Conservation (phyloP, 345 rosid species). For the Salix purpurea region DNA sequence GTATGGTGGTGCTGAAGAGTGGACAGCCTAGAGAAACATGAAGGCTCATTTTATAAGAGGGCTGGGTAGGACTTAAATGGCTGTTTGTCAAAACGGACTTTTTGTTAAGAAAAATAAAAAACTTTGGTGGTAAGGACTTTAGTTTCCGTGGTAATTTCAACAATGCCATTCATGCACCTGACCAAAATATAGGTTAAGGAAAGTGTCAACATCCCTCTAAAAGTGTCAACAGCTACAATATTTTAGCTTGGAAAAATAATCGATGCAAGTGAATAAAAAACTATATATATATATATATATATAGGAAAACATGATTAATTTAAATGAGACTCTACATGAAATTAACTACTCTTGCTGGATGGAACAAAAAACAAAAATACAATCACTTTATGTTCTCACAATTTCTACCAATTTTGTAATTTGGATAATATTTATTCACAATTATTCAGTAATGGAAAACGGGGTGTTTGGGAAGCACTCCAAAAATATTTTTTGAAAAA, state of each 20-base stretch:
- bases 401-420: too few relatives aligned
- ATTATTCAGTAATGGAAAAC: neutral
- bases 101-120: too few relatives aligned
- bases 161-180: conserved; percentile 22
- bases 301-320: neutral
- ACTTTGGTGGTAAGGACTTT: conserved; percentile 4
- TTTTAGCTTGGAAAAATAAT: neutral
- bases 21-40: neutral
- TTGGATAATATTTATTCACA: neutral
- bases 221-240: neutral
- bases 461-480: too few relatives aligned
- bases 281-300: too few relatives aligned
- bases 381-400: too few relatives aligned
- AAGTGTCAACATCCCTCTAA: neutral
- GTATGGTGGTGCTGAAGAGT: neutral
- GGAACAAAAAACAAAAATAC: too few relatives aligned
- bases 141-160: neutral
- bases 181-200: neutral
- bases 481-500: too few relatives aligned
- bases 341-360: too few relatives aligned
- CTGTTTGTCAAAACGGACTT: neutral
- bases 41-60: conserved; percentile 9
- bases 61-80: neutral
- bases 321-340: too few relatives aligned
- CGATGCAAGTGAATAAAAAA: neutral